These are phyloP conservation scores for Xylaria sp. DNA, from an alignment of 2,329 filamentous ascomycete species.

Conservation along the genomic window DNA sequence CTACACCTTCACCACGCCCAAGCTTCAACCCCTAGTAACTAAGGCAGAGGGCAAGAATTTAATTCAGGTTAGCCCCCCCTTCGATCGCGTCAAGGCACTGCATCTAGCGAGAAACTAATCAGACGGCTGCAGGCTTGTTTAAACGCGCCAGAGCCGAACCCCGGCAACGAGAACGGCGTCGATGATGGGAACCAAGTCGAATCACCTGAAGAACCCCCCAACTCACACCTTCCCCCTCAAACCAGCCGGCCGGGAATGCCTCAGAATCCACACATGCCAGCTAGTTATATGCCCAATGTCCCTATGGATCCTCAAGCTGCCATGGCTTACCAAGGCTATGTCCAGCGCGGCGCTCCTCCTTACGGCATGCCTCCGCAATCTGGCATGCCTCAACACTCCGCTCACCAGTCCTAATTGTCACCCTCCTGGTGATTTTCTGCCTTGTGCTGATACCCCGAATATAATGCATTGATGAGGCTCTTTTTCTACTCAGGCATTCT, in stretches of 20 bases:
- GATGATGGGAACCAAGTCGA: conserved; percentile 82
- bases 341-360: conserved; percentile 73
- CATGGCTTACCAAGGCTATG: conserved; percentile 84
- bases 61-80: conserved; percentile 78
- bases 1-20: conserved; percentile 98
- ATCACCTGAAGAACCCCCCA: conserved; percentile 87
- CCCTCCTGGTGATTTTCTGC: conserved; percentile 48
- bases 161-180: conserved; percentile 82
- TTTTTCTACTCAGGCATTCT: conserved; percentile 50
- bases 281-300: conserved; percentile 70
- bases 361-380: conserved; percentile 82
- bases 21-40: conserved; percentile 96
- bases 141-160: conserved; percentile 90
- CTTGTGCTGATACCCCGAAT: conserved; percentile 66
- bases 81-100: conserved; percentile 9
- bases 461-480: conserved; percentile 62
- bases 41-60: conserved; percentile 99
- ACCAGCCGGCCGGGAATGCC: conserved; percentile 73
- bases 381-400: conserved; percentile 83
- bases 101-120: conserved; percentile 48
- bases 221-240: conserved; percentile 77
- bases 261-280: conserved; percentile 70
- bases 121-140: conserved; percentile 78
- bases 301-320: conserved; percentile 80
- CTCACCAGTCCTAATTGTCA: conserved; percentile 74